phyloP scores from a whole-genome alignment of 1,139 yeast species.

The Magnusiomyces starmeri region DNA sequence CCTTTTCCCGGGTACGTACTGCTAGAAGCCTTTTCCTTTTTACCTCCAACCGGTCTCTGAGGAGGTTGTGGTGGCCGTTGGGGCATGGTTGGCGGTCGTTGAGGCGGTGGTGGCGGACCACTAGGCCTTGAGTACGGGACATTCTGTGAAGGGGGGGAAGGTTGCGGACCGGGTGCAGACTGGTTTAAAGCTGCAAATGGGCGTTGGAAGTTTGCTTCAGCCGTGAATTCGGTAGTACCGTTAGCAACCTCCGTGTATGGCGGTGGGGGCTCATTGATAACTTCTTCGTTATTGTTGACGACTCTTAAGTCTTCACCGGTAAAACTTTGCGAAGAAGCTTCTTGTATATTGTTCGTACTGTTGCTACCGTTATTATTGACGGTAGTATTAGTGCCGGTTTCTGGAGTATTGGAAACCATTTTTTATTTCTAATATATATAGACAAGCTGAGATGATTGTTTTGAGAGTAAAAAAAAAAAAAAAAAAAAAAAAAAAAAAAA shows the following conservation, averaged over 20 bases:
- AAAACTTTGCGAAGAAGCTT: too few relatives aligned
- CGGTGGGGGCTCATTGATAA: constrained; percentile 26
- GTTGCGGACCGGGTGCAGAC: background rate
- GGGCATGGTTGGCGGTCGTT: constrained; percentile 15
- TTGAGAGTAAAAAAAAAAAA: background rate
- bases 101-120: constrained; percentile 14
- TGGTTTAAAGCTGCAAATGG: constrained; percentile 12
- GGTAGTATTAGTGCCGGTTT: too few relatives aligned
- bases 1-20: constrained; percentile 2
- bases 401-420: too few relatives aligned
- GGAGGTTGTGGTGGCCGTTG: background rate
- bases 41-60: background rate
- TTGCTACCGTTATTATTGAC: too few relatives aligned
- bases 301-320: too few relatives aligned
- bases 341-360: too few relatives aligned
- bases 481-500: background rate
- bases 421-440: too few relatives aligned
- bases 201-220: constrained; percentile 7
- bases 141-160: background rate
- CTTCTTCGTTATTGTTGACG: too few relatives aligned
- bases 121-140: too few relatives aligned
- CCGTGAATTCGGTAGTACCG: constrained; percentile 15
- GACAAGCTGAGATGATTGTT: too few relatives aligned
- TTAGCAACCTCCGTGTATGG: constrained; percentile 24
- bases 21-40: background rate